phyloP scores from a whole-genome alignment of 2,329 filamentous ascomycete species.

The Parascedosporium putredinis region DNA sequence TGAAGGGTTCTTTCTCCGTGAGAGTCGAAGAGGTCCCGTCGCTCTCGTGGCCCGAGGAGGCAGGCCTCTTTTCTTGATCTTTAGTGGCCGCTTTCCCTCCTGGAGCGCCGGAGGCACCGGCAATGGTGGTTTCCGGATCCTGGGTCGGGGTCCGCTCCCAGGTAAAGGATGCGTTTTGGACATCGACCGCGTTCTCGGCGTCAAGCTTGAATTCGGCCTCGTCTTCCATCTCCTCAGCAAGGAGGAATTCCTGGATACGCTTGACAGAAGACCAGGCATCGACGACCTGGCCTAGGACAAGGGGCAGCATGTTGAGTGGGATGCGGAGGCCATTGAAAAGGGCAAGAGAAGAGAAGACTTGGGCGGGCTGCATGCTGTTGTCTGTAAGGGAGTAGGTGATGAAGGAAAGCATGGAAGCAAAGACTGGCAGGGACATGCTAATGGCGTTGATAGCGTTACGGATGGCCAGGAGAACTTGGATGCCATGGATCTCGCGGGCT shows the following conservation, averaged over 20 bases:
- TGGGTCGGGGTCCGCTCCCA: conserved; percentile 65
- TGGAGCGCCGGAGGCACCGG: conserved; percentile 19
- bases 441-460: conserved; percentile 78
- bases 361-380: conserved; percentile 60
- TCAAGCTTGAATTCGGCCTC: conserved; percentile 47
- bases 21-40: conserved; percentile 44
- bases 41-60: conserved; percentile 31
- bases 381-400: conserved; percentile 65
- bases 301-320: conserved; percentile 77
- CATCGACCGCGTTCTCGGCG: conserved; percentile 57
- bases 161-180: conserved; percentile 68
- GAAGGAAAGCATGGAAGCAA: conserved; percentile 91
- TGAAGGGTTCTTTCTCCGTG: conserved; percentile 56
- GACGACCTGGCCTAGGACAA: conserved; percentile 80
- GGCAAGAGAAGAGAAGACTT: conserved; percentile 85
- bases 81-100: conserved; percentile 37
- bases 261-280: conserved; percentile 80
- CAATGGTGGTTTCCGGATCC: conserved; percentile 32
- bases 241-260: conserved; percentile 78
- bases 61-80: conserved; percentile 21
- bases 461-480: conserved; percentile 73
- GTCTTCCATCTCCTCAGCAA: conserved; percentile 76
- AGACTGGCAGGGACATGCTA: conserved; percentile 79
- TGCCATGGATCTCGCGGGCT: conserved; percentile 65
- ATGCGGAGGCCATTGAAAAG: conserved; percentile 87